Evolutionary conservation across 805 yeast species (phyloP), one percentile per base, ranked within the genome.

Genomic region (Teunomyces barrocoloradensis): DNA sequence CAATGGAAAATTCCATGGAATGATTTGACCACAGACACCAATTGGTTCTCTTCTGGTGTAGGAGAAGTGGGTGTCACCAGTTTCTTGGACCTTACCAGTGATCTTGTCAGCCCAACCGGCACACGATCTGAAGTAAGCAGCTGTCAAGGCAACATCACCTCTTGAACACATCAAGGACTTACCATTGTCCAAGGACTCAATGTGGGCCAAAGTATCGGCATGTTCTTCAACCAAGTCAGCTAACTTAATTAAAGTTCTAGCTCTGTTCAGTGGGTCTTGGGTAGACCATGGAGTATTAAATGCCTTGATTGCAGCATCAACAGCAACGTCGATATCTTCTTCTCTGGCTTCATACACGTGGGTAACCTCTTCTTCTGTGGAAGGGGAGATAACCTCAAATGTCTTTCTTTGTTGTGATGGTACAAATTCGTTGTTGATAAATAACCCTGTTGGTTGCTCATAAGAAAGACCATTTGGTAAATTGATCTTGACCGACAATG

Each of bases 1-100:
- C 58, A 91, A 71, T 53, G 97, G 97, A 82, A 89, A 91, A 75
- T 91, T 91, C 97, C 97, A 91, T 58, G 97, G 97, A 56, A 91
- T 90, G 63, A 91, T 87, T 69, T 89, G 96, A 50, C 96, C 97
- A 67, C 96, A 89, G 41, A 91, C 97, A 65, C 97, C 97, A 60
- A 88, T 74, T 50, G 97, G 96, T 71, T 90, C 96, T 69, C 86
- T 85, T 67, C 83, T 81, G 54, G 92, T 84, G 72, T 85, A 89
- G 52, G 81, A 80, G 66, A 90, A 82, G 68, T 87, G 88, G 43
- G 81, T 72, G 48, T 70, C 66, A 52, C 91, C 92, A 43, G 95
- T 84, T 66, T 88, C 88, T 49, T 88, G 78, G 49, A 84, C 68
- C 54, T 82, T 77, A 58, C 96, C 97, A 55, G 76, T 79, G 55